Conservation (phyloP, 257 asterid genomes). For the Solanum infundibuliforme region DNA sequence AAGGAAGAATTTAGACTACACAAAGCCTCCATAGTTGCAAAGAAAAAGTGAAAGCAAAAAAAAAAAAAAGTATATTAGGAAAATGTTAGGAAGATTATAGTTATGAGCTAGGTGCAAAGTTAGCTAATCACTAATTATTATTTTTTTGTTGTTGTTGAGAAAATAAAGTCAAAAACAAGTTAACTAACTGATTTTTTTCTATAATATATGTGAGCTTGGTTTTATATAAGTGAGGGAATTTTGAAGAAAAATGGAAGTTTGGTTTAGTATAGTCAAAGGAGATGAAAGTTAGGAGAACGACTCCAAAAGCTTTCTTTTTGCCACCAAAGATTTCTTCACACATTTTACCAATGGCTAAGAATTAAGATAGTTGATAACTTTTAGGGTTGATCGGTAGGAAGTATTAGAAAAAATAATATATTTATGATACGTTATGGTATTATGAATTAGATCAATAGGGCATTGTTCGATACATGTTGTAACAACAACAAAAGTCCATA, state of each 20-base stretch:
- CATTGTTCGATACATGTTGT: too few relatives aligned
- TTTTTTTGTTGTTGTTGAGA: background rate
- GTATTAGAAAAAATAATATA: background rate
- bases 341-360: conserved; percentile 21
- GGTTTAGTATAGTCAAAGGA: conserved; percentile 7
- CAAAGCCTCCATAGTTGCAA: conserved; percentile 73
- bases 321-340: conserved; percentile 29
- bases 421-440: too few relatives aligned
- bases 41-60: background rate
- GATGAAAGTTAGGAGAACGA: conserved; percentile 42
- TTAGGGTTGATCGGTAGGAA: background rate
- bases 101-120: conserved; percentile 21
- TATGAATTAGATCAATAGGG: too few relatives aligned
- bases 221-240: conserved; percentile 24
- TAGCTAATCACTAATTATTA: conserved; percentile 17
- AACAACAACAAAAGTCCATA: too few relatives aligned
- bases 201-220: conserved; percentile 58
- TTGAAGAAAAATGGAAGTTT: conserved; percentile 19
- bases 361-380: conserved; percentile 21
- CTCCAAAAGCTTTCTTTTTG: conserved; percentile 59
- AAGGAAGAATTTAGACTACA: conserved; percentile 27
- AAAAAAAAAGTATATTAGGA: background rate
- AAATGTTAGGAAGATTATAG: conserved; percentile 7
- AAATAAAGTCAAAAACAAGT: conserved; percentile 19
- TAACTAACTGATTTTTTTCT: conserved; percentile 34